Conservation (phyloP, 176 grass and related monocot genomes). For the Phragmites australis region DNA sequence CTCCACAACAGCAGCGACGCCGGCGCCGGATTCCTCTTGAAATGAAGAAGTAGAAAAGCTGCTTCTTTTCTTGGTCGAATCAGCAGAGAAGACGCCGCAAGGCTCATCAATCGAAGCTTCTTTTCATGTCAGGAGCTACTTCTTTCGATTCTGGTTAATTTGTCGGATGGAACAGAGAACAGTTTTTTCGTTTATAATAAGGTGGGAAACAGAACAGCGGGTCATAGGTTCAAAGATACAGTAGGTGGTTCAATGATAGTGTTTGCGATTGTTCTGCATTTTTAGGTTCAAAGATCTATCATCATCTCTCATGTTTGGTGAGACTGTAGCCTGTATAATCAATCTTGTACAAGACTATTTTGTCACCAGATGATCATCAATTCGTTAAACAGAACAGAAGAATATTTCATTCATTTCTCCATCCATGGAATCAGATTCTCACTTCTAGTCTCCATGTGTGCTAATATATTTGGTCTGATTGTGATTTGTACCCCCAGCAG, state of each 20-base stretch:
- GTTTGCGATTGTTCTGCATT: slow-evolving; percentile 15
- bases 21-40: slow-evolving; percentile 27
- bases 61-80: neutral
- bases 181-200: slow-evolving; percentile 25
- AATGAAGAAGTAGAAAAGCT: neutral
- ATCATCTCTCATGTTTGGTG: slow-evolving; percentile 17
- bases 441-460: neutral
- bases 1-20: slow-evolving; percentile 46
- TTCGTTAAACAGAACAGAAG: neutral
- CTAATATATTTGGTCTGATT: neutral
- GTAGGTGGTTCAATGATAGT: slow-evolving; percentile 28
- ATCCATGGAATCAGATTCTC: slow-evolving; percentile 24
- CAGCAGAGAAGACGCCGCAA: neutral
- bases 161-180: slow-evolving; percentile 32
- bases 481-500: neutral
- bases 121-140: neutral
- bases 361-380: neutral
- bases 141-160: neutral
- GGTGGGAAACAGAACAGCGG: neutral
- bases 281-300: slow-evolving; percentile 8
- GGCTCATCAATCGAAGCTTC: neutral
- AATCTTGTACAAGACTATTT: slow-evolving; percentile 24
- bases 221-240: slow-evolving; percentile 18
- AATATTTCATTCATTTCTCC: neutral
- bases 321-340: slow-evolving; percentile 8